Evolutionary conservation across 129 eudicot genomes (phyloP).

Genomic region (Sambucus nigra): DNA sequence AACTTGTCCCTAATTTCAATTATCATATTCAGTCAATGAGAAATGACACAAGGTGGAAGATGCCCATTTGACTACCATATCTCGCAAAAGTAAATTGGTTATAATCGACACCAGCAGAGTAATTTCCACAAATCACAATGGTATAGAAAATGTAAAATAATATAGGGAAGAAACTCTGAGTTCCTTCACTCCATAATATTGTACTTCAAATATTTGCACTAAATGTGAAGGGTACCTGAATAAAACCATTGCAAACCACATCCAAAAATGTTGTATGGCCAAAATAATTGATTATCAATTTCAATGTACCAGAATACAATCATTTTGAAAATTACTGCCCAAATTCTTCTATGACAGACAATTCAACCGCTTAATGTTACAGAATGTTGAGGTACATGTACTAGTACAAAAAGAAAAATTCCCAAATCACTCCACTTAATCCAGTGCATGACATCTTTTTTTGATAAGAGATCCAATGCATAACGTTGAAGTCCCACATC

Average conservation of each 20-base stretch:
- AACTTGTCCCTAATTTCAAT: no score
- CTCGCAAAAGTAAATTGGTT: not conserved
- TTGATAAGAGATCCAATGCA: no score
- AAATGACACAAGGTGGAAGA: no score
- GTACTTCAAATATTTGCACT: not conserved
- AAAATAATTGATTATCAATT: not conserved
- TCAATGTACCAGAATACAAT: not conserved
- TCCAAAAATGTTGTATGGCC: not conserved
- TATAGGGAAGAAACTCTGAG: no score
- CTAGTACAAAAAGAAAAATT: not conserved
- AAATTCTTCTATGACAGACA: not conserved
- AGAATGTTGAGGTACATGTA: not conserved
- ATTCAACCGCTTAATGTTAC: constrained; percentile 4
- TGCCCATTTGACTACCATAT: not conserved
- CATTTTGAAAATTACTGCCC: not conserved
- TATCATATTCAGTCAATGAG: no score
- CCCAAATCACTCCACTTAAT: constrained; percentile 3
- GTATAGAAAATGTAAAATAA: not conserved
- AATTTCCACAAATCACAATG: not conserved
- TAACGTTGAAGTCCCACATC: not conserved
- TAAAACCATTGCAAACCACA: no score
- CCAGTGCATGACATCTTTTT: no score
- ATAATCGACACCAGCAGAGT: not conserved
- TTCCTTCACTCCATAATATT: no score
- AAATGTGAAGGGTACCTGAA: no score